Percentiles rank a stretch among this genome's conserved stretches.
phyloP scores from a whole-genome alignment of 1,139 yeast genomes.

The Debaryomyces psychrophilus region DNA sequence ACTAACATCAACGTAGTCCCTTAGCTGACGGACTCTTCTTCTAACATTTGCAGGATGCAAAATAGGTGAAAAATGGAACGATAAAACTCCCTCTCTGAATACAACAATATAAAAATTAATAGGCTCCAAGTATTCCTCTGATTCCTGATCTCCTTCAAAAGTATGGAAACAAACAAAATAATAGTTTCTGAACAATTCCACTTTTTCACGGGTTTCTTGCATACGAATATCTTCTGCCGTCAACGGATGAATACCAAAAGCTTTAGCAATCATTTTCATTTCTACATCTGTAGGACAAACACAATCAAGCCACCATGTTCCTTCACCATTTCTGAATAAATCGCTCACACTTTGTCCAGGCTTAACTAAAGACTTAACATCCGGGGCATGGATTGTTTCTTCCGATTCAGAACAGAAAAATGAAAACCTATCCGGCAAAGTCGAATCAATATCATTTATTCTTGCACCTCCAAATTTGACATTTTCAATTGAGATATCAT shows the following conservation, averaged over 20 bases:
- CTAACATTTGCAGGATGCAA: conserved; percentile 85
- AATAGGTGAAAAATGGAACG: conserved; percentile 85
- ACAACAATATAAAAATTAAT: conserved; percentile 87
- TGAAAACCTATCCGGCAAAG: conserved; percentile 72
- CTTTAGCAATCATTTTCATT: conserved; percentile 65
- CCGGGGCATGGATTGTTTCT: conserved; percentile 88
- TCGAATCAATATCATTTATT: conserved; percentile 27
- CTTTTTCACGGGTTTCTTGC: conserved; percentile 86
- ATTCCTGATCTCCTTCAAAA: conserved; percentile 73
- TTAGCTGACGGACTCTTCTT: conserved; percentile 85
- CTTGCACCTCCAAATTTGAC: conserved; percentile 41
- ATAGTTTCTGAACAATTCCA: conserved; percentile 72
- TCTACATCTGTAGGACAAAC: conserved; percentile 70
- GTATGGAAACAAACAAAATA: conserved; percentile 85
- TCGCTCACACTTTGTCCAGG: conserved; percentile 68
- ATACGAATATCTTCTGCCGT: conserved; percentile 84
- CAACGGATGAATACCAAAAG: conserved; percentile 80
- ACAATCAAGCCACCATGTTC: conserved; percentile 80
- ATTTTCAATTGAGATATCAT: conserved; percentile 26
- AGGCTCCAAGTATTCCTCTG: conserved; percentile 84
- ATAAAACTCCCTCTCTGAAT: conserved; percentile 77
- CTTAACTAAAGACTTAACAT: conserved; percentile 70
- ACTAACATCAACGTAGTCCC: conserved; percentile 84
- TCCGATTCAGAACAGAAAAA: conserved; percentile 81
- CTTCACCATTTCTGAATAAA: conserved; percentile 63